A percentile compares a stretch with the other conserved stretches of the same genome.
phyloP scores from a whole-genome alignment of 805 yeast species.

The Pichia gijzeniarum region DNA sequence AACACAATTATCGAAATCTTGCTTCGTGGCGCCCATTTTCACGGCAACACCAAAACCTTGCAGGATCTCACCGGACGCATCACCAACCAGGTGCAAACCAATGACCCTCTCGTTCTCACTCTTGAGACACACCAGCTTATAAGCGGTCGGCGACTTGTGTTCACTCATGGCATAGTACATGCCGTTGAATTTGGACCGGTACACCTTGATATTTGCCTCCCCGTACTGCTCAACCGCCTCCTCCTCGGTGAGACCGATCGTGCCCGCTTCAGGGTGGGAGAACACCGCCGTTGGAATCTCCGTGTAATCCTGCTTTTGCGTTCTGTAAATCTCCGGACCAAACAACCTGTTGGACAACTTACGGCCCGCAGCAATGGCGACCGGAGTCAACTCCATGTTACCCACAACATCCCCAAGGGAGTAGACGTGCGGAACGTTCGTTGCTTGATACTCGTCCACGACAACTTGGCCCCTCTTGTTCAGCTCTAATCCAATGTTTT shows the following conservation, averaged over 20 bases:
- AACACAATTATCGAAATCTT: slow-evolving; percentile 89
- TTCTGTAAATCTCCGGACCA: slow-evolving; percentile 64
- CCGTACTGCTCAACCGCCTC: slow-evolving; percentile 79
- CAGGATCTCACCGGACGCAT: slow-evolving; percentile 80
- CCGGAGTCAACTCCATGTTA: slow-evolving; percentile 91
- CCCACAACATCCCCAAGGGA: slow-evolving; percentile 95
- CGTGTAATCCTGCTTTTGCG: slow-evolving; percentile 75
- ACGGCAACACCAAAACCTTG: slow-evolving; percentile 99
- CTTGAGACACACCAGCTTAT: slow-evolving; percentile 64
- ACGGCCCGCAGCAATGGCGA: slow-evolving; percentile 98
- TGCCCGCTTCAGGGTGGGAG: slow-evolving; percentile 96
- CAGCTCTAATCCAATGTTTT: slow-evolving; percentile 63
- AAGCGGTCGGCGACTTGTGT: slow-evolving; percentile 78
- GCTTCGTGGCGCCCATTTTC: slow-evolving; percentile 98
- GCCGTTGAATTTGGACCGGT: slow-evolving; percentile 76
- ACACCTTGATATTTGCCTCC: slow-evolving; percentile 68
- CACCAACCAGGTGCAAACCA: slow-evolving; percentile 93
- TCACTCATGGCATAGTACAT: slow-evolving; percentile 90
- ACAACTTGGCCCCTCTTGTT: slow-evolving; percentile 56
- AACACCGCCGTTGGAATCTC: slow-evolving; percentile 96
- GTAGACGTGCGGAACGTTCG: slow-evolving; percentile 62
- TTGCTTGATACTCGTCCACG: slow-evolving; percentile 85
- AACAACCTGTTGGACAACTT: slow-evolving; percentile 86
- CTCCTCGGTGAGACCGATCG: slow-evolving; percentile 79
- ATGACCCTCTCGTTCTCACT: slow-evolving; percentile 89